These are phyloP conservation scores for Diaporthe vaccinii DNA, from an alignment of 2,329 filamentous ascomycete species.

Conservation along the genomic window DNA sequence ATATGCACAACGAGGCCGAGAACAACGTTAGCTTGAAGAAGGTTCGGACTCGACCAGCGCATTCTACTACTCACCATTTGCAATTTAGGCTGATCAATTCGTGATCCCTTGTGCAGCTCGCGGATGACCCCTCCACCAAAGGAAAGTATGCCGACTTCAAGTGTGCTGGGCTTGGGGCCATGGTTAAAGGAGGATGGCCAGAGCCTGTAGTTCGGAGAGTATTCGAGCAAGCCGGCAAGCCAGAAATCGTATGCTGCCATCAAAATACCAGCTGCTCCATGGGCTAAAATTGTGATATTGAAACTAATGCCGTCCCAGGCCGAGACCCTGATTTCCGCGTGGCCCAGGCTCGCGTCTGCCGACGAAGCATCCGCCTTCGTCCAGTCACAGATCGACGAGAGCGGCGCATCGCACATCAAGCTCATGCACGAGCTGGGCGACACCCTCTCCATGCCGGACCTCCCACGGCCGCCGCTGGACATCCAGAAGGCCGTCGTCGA, in stretches of 20 bases:
- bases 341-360: neutral
- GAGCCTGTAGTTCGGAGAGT: neutral
- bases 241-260: neutral
- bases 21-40: neutral
- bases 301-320: neutral
- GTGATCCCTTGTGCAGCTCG: neutral
- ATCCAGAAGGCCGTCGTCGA: slow-evolving; percentile 8
- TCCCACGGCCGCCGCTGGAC: neutral
- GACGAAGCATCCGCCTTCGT: slow-evolving; percentile 11
- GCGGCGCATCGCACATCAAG: slow-evolving; percentile 22
- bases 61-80: neutral
- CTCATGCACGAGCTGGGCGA: slow-evolving; percentile 23
- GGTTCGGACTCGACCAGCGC: neutral
- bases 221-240: neutral
- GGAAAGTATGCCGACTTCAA: slow-evolving; percentile 20
- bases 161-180: neutral
- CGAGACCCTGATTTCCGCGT: neutral
- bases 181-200: slow-evolving; percentile 4
- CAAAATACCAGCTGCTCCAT: neutral
- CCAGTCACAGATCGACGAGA: slow-evolving; percentile 14
- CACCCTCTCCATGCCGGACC: neutral
- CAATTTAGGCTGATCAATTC: neutral
- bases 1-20: slow-evolving; percentile 9
- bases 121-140: neutral
- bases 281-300: rapidly evolving